Evolutionary conservation across 176 grass and related monocot genomes (phyloP), one percentile per base, ranked within the genome.

Genomic region (Lolium multiflorum): DNA sequence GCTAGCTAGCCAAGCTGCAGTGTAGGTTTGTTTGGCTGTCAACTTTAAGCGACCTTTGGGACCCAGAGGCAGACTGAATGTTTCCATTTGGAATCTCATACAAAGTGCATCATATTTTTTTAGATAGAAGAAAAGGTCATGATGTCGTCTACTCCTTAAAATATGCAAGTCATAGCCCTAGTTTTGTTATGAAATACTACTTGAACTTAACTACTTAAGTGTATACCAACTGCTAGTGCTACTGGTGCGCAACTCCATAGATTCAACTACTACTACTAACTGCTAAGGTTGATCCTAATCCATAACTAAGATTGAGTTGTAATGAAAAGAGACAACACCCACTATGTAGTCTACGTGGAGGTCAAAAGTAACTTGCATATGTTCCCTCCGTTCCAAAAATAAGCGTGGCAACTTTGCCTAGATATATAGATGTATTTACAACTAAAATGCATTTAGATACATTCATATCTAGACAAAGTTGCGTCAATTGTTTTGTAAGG

Each of bases 21-120:
- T 14, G 64, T 79, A 16, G 64, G 69, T 65, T 87, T 63, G 69
- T 65, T 87, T 63, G 56, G n/a, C 51, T 43, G 78, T 81, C 78
- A 65, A 74, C 78, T 64, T 81, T 28, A 55, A 20, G 69, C 15
- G 43, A 65, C 14, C 68, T 71, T 41, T 64, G 68, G 69, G 28
- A 55, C 68, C 41, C 66, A 22, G 28, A 43, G 26, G 74, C 77
- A 74, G 9, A 0, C 5, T 9, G 76, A 84, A 71, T 69, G 21
- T 71, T 80, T 70, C 2, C 31, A 70, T 69, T 15, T 85, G 61
- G 47, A 85, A 41, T 25, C 54, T 76, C 83, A 10, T 52, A 56
- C 9, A 83, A 26, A 54, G 79, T 54, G 79, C 62, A 81, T 15
- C 63, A 4, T 79, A 17, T 24, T 55, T 17, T 41, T 25, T 2